A percentile compares a stretch with the other conserved stretches of the same genome.
Conservation (phyloP, 495 filamentous ascomycete genomes). For the Lasiosphaeria hispida region DNA sequence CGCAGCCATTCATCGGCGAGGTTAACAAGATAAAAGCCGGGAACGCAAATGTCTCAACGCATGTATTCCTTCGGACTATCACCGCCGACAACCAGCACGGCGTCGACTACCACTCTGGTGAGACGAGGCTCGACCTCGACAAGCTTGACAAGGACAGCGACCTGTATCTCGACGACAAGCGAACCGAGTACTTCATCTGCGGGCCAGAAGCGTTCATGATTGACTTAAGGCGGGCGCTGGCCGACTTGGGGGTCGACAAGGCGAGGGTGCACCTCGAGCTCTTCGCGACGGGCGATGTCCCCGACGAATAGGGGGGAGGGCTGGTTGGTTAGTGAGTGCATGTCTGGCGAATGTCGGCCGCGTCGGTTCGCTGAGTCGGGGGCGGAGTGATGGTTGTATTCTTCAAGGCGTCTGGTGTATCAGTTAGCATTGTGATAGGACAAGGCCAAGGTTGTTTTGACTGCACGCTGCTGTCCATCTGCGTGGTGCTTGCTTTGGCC, state of each 20-base stretch:
- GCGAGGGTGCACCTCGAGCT: slow-evolving; percentile 63
- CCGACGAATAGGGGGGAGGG: slow-evolving; percentile 12
- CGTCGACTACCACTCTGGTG: slow-evolving; percentile 54
- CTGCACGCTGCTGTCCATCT: no score
- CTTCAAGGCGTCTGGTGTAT: no score
- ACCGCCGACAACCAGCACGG: slow-evolving; percentile 47
- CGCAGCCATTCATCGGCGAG: slow-evolving; percentile 53
- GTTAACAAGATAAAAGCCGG: slow-evolving; percentile 48
- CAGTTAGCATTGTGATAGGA: no score
- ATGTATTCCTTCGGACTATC: slow-evolving; percentile 42
- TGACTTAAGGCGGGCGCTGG: slow-evolving; percentile 48
- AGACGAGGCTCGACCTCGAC: slow-evolving; percentile 51
- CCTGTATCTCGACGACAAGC: slow-evolving; percentile 50
- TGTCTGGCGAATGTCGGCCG: background rate
- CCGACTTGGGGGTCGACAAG: slow-evolving; percentile 48
- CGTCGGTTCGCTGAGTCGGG: no score
- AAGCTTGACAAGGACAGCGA: slow-evolving; percentile 51
- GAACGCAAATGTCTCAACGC: slow-evolving; percentile 39
- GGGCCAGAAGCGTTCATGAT: slow-evolving; percentile 68
- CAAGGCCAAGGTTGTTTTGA: no score
- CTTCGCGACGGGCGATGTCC: slow-evolving; percentile 59
- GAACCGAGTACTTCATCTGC: slow-evolving; percentile 65
- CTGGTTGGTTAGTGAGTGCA: background rate
- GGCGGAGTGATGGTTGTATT: no score
- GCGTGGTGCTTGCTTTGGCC: no score